Base-by-base conservation (phyloP, 768 basidiomycete species). In the Phallus indusiatus region DNA sequence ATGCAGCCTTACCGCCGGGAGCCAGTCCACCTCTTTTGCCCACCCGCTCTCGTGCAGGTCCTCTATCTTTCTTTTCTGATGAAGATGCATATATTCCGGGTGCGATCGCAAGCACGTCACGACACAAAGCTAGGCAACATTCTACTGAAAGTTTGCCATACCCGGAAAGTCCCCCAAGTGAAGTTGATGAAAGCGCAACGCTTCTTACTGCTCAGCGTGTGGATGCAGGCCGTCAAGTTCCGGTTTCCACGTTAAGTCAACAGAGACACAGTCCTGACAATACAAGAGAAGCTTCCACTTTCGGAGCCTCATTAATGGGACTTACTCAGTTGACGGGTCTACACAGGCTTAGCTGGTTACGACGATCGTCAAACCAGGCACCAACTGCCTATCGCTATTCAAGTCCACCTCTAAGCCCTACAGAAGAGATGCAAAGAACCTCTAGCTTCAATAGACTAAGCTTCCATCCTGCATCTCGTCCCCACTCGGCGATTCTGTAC, bases 261-360 rank as follows among this genome's bases (percentile, higher is more conserved):
- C 52, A 28, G 57, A 49, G 66, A 58, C 37, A 55, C 54, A 20
- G 62, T 46, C 20, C 46, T 61, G 33, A 61, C 63, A 61, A 75
- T 58, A 63, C 61, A 56, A 73, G 56, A 67, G 66, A 24, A 70
- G 73, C 47, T 36, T 55, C 16, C 64, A 59, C 47, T 47, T 47
- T 12, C 54, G 63, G 7, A 61, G 6, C 64, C 65, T 33, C 53
- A 62, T 70, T 11, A 72, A 69, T 83, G 1, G 80, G 82, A 0
- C 69, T 84, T 4, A 69, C 77, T 24, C 77, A 78, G 0, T 68
- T 83, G 2, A 76, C 78, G 2, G 49, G 57, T 22, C 63, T 85
- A 17, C 72, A 75, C 14, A 75, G 83, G 36, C 61, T 76, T 60
- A 84, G 82, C 63, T 86, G 85, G 84, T 84, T 88, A 68, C 77